Evolutionary conservation across 1,284 basidiomycete species (phyloP), one percentile per base, ranked within the genome.

Genomic region (Tremellales sp.): DNA sequence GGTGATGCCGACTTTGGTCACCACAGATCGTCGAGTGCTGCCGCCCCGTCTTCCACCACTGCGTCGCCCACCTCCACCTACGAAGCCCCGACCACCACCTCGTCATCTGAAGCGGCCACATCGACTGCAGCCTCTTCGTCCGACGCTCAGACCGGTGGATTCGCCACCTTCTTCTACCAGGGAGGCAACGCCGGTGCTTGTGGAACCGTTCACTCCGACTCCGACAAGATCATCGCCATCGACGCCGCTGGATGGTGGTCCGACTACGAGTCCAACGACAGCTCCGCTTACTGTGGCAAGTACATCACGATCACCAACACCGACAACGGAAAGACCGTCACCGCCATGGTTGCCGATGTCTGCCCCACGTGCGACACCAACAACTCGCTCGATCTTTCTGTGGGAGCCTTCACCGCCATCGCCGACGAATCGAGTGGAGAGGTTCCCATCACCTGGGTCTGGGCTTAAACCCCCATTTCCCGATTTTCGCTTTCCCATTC

Each of bases 341-440:
- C 70, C 3, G 88, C 83, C 48, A 78, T 75, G 19, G 77, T 92
- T 58, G 84, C 78, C 50, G 90, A 93, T 61, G 81, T 77, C 19
- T 94, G 91, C 78, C 89, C 89, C n/a, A 82, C 82, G 7, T 97
- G 92, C 76, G 43, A 31, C 46, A 52, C 54, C 48, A 43, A 45
- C 28, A 75, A 84, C 67, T 84, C 82, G 22, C 57, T 97, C 62
- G 92, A 97, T 68, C 79, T 95, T 49, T 90, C 87, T 12, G 54
- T 67, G n/a, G 81, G 64, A 41, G 83, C 87, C 22, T 95, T 95
- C 79, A 47, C 75, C 36, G 58, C 66, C 14, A 79, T 93, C 47
- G 83, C 79, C 28, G 58, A 68, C 45, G 66, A 77, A 44, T 68
- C 63, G 7, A 73, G 79, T 29, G 89, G 89, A 47, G 68, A 75